phyloP scores from a whole-genome alignment of 164 flowering plant species.

The Litsea cubeba region DNA sequence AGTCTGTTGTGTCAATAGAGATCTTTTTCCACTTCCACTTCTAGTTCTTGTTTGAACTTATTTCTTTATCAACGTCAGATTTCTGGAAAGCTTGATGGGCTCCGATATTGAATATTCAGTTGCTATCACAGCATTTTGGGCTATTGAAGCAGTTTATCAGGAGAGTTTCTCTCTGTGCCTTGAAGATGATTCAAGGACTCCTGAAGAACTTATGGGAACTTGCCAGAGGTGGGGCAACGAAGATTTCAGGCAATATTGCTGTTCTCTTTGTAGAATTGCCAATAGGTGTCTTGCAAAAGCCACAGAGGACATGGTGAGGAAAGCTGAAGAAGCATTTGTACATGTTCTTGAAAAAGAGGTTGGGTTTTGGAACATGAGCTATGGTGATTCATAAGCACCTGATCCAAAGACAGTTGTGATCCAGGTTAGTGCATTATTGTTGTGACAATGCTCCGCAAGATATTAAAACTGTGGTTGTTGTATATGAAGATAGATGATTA shows the following conservation, averaged over 20 bases:
- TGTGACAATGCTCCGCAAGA: background rate
- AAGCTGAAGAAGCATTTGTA: constrained; percentile 57
- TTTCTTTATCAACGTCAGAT: constrained; percentile 29
- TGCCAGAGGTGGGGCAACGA: constrained; percentile 90
- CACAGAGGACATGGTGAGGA: constrained; percentile 27
- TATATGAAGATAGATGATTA: background rate
- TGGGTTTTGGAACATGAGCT: constrained; percentile 92
- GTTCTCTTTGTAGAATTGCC: constrained; percentile 48
- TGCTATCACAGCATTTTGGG: constrained; percentile 79
- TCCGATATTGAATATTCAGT: constrained; percentile 56
- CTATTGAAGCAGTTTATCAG: constrained; percentile 81
- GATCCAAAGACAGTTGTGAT: background rate
- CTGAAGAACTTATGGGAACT: constrained; percentile 56
- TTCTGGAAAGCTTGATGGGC: constrained; percentile 53
- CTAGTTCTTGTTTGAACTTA: background rate
- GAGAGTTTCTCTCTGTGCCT: constrained; percentile 78
- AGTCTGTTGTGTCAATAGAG: background rate
- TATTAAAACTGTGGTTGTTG: background rate
- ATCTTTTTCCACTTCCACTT: background rate
- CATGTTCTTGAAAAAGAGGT: constrained; percentile 62
- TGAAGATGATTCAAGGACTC: constrained; percentile 48
- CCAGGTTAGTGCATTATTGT: background rate
- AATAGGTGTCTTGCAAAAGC: constrained; percentile 45
- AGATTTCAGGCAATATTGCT: constrained; percentile 59
- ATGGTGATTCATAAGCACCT: constrained; percentile 12